Percentiles rank a stretch among this genome's conserved stretches.
Conservation (phyloP, 768 basidiomycete genomes). For the Lactifluus echinatus region DNA sequence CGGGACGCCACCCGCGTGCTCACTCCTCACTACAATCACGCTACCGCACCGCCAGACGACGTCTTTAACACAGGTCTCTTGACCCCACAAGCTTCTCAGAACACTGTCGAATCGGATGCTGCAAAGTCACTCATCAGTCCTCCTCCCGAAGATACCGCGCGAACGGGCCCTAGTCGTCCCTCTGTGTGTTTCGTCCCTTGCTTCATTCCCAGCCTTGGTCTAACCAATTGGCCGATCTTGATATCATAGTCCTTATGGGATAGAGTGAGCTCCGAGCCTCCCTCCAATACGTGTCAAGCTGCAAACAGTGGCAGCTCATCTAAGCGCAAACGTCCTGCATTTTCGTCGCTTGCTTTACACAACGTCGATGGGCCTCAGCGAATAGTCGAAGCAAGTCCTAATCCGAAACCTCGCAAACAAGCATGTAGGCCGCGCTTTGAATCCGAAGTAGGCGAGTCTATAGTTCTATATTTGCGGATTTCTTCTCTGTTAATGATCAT, state of each 20-base stretch:
- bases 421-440: background rate
- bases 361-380: constrained; percentile 14
- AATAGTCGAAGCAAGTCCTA: constrained; percentile 40
- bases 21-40: constrained; percentile 5
- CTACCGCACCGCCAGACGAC: background rate
- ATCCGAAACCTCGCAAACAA: constrained; percentile 54
- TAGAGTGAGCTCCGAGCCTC: constrained; percentile 19
- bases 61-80: constrained; percentile 13
- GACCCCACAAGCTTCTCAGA: constrained; percentile 16
- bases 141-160: constrained; percentile 14
- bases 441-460: constrained; percentile 3
- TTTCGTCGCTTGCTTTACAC: constrained; percentile 13
- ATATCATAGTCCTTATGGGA: constrained; percentile 16
- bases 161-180: background rate
- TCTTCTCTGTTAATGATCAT: background rate
- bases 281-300: constrained; percentile 8
- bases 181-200: constrained; percentile 4
- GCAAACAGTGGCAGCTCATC: constrained; percentile 2
- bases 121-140: constrained; percentile 20
- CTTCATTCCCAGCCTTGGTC: constrained; percentile 10
- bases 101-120: constrained; percentile 7
- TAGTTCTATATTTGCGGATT: background rate
- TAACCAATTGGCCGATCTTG: background rate
- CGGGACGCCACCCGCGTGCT: constrained; percentile 6
- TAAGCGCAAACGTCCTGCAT: constrained; percentile 36